Conservation (phyloP, 768 basidiomycete genomes). For the Myochromella boudieri region DNA sequence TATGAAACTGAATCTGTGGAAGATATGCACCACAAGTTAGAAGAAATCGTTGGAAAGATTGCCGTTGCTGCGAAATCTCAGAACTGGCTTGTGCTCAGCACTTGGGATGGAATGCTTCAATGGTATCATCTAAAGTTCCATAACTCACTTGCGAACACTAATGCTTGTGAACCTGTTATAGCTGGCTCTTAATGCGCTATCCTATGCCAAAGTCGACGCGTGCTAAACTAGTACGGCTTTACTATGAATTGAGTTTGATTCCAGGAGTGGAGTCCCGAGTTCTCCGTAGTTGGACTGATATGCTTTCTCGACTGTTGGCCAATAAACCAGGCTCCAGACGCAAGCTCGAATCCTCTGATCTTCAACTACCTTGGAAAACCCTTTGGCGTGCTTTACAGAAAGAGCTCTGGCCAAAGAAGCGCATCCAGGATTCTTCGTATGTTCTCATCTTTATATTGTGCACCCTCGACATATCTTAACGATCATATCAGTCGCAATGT, state of each 20-base stretch:
- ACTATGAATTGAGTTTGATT: conserved; percentile 76
- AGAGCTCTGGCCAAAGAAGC: conserved; percentile 73
- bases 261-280: conserved; percentile 76
- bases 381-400: conserved; percentile 75
- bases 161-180: conserved; percentile 32
- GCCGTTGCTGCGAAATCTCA: conserved; percentile 68
- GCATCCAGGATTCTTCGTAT: conserved; percentile 59
- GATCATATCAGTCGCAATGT: conserved; percentile 51
- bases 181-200: conserved; percentile 83
- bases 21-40: conserved; percentile 70
- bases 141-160: background rate
- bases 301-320: conserved; percentile 68
- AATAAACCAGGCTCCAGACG: conserved; percentile 64
- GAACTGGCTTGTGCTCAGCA: conserved; percentile 72
- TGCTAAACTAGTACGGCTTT: conserved; percentile 69
- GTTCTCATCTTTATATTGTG: conserved; percentile 18
- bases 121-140: conserved; percentile 44
- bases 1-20: conserved; percentile 72
- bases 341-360: conserved; percentile 65
- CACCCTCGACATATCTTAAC: conserved; percentile 3
- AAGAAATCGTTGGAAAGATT: conserved; percentile 68
- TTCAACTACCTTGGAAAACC: conserved; percentile 71
- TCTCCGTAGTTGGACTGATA: conserved; percentile 75
- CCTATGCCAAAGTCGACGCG: conserved; percentile 70
- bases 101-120: conserved; percentile 80